phyloP scores from a whole-genome alignment of 139 green algal species.

The Tetradesmus lagerheimii region DNA sequence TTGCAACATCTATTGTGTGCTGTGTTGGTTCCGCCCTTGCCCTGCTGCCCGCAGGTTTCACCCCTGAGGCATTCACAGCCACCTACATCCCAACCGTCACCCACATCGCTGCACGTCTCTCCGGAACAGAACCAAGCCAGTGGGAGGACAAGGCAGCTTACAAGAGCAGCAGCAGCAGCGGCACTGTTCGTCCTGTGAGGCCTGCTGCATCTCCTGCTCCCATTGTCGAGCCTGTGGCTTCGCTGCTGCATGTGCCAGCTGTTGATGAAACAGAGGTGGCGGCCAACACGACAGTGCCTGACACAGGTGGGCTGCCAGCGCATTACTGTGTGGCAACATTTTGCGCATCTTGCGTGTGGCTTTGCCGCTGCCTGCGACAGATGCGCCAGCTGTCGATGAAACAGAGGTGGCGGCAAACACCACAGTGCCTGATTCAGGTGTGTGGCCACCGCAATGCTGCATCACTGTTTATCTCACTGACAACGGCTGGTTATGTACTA shows the following conservation, averaged over 20 bases:
- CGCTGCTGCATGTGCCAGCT: background rate
- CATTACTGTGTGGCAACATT: too few species aligned
- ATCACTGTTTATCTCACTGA: too few species aligned
- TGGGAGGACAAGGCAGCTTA: background rate
- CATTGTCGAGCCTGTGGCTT: background rate
- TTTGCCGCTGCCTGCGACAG: too few species aligned
- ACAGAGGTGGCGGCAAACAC: too few species aligned
- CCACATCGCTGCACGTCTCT: background rate
- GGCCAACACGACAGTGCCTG: background rate
- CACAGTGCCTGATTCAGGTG: too few species aligned
- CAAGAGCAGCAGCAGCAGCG: background rate
- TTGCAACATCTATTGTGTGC: too few species aligned
- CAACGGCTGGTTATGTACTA: too few species aligned
- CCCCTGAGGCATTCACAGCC: background rate
- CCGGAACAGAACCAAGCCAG: background rate
- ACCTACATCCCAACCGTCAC: background rate
- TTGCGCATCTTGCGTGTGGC: too few species aligned
- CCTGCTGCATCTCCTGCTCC: background rate
- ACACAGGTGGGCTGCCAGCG: background rate
- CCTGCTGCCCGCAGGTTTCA: background rate
- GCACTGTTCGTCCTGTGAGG: background rate
- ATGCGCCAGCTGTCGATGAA: too few species aligned
- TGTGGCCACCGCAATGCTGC: too few species aligned
- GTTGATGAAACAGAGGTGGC: background rate
- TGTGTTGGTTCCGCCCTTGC: too few species aligned